Evolutionary conservation across 306 rosid species (phyloP), one percentile per base, ranked within the genome.

Genomic region (Ceratonia siliqua): DNA sequence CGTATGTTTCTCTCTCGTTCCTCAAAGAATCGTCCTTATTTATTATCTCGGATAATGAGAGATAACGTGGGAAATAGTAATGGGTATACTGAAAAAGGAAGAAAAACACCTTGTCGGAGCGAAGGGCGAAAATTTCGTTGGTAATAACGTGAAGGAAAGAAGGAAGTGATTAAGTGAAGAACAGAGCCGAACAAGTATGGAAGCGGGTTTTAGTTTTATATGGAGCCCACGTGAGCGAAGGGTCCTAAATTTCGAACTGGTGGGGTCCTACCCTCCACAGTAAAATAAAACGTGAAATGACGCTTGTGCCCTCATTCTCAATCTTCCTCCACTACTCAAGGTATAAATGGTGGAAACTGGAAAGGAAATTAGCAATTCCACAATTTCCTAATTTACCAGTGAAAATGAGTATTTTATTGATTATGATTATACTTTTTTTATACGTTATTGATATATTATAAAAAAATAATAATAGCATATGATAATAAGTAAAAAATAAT

Each of bases 21-120:
- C 76, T 27, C 30, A 64, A 50, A 77, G 78, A 75, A 33, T 66
- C n/a, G 33, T 54, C 10, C 42, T 17, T 20, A 33, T 32, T 45
- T 45, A 76, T 72, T 79, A 77, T 63, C 75, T 83, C 68, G 56
- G 66, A 74, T 76, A 83, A 82, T 39, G 68, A 77, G 80, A 66
- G 77, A 70, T 78, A 63, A 42, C 65, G 65, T 49, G n/a, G n/a
- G n/a, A n/a, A n/a, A n/a, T n/a, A n/a, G n/a, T n/a, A n/a, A n/a
- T n/a, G n/a, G n/a, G n/a, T n/a, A n/a, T n/a, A n/a, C n/a, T n/a
- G n/a, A n/a, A n/a, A n/a, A n/a, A n/a, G n/a, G n/a, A n/a, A n/a
- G n/a, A n/a, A n/a, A n/a, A n/a, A 52, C n/a, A n/a, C n/a, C n/a
- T n/a, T n/a, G n/a, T n/a, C n/a, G n/a, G n/a, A n/a, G n/a, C n/a